Evolutionary conservation across 2,329 filamentous ascomycete species (phyloP).

Genomic region (Stachybotrys chartarum): DNA sequence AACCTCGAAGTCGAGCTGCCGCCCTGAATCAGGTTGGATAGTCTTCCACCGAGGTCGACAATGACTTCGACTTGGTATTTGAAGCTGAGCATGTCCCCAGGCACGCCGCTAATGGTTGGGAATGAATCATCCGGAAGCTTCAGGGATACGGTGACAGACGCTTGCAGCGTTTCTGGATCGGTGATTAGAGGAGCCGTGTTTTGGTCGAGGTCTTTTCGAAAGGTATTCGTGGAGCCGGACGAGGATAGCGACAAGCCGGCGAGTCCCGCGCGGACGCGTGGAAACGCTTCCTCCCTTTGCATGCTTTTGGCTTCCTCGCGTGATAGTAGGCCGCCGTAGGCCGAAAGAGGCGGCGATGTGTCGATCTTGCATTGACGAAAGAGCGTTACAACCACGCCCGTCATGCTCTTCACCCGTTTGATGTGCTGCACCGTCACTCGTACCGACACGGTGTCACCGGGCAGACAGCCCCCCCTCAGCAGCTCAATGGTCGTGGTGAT

Average conservation of each 20-base stretch:
- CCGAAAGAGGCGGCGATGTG: conserved; percentile 50
- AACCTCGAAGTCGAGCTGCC: conserved; percentile 44
- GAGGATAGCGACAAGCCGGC: conserved; percentile 82
- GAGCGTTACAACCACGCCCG: conserved; percentile 86
- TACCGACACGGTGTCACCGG: conserved; percentile 76
- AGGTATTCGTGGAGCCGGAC: conserved; percentile 81
- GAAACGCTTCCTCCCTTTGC: conserved; percentile 78
- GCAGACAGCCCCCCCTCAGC: conserved; percentile 72
- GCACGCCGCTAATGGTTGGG: conserved; percentile 83
- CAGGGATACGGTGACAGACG: conserved; percentile 75
- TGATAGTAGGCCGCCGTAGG: conserved; percentile 44
- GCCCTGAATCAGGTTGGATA: conserved; percentile 65
- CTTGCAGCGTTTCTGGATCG: conserved; percentile 69
- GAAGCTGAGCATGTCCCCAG: conserved; percentile 91
- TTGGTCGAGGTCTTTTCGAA: conserved; percentile 89
- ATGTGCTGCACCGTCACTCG: conserved; percentile 80
- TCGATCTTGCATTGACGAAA: conserved; percentile 90
- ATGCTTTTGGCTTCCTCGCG: conserved; percentile 60
- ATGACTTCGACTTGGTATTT: conserved; percentile 91
- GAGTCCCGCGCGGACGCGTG: conserved; percentile 78
- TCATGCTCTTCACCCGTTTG: conserved; percentile 82
- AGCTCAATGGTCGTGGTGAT: conserved; percentile 85
- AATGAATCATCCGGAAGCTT: conserved; percentile 86
- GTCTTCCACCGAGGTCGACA: conserved; percentile 81
- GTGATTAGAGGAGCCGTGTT: conserved; percentile 83